Conservation (phyloP, 2,329 filamentous ascomycete genomes). For the Furcasterigmium sp. region DNA sequence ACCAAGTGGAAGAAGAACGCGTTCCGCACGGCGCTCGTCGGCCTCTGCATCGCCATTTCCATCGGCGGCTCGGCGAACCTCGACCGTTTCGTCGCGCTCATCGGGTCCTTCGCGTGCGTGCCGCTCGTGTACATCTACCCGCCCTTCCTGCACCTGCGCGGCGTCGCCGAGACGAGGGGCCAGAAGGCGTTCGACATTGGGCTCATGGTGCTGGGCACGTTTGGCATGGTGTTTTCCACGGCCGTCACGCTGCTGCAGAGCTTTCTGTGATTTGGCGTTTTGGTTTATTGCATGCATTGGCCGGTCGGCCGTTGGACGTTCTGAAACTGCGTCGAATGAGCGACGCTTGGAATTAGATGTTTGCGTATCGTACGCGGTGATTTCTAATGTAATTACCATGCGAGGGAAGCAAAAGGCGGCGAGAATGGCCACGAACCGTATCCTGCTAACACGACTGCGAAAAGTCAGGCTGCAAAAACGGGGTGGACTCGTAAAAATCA, state of each 20-base stretch:
- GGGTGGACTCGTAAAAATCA: neutral
- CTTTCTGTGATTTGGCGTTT: constrained; percentile 19
- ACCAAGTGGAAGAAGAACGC: constrained; percentile 77
- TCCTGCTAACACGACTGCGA: too few relatives aligned
- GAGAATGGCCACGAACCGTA: too few relatives aligned
- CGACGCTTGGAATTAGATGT: neutral
- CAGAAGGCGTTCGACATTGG: constrained; percentile 54
- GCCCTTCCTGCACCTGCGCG: constrained; percentile 64
- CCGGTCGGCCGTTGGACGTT: too few relatives aligned
- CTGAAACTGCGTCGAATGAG: too few relatives aligned
- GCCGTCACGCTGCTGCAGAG: constrained; percentile 49
- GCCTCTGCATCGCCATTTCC: constrained; percentile 54
- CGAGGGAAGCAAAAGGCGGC: too few relatives aligned
- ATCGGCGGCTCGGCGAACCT: constrained; percentile 63
- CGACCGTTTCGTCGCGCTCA: constrained; percentile 91
- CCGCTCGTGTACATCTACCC: constrained; percentile 88
- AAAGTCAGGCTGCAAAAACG: neutral
- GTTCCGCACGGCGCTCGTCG: constrained; percentile 52
- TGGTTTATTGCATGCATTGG: too few relatives aligned
- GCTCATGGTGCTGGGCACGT: constrained; percentile 57
- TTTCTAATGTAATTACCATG: too few relatives aligned
- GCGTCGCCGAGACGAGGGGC: constrained; percentile 51
- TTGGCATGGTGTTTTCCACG: constrained; percentile 70
- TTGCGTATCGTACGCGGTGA: neutral
- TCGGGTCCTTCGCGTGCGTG: constrained; percentile 97